Percentiles rank a stretch among this genome's conserved stretches.
These are phyloP conservation scores for Mollisiaceae sp. DNA, from an alignment of 2,329 filamentous ascomycete species.

Conservation along the genomic window DNA sequence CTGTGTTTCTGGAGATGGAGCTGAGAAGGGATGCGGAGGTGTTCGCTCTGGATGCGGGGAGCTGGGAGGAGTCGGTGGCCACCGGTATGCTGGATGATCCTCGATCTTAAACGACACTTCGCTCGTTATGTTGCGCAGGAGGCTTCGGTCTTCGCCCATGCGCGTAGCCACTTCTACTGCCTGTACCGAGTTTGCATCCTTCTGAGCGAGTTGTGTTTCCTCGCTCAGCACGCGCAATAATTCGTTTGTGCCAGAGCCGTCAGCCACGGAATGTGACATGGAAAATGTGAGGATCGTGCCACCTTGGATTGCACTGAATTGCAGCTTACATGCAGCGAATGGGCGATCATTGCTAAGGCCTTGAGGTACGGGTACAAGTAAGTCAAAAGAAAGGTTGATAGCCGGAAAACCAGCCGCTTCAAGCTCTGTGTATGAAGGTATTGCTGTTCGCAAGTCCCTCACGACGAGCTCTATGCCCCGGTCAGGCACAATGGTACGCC, in stretches of 20 bases:
- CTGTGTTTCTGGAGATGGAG: slow-evolving; percentile 23
- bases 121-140: slow-evolving; percentile 23
- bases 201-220: slow-evolving; percentile 20
- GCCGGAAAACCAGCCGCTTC: slow-evolving; percentile 19
- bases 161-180: neutral
- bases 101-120: slow-evolving; percentile 22
- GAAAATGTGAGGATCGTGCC: slow-evolving; percentile 23
- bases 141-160: slow-evolving; percentile 18
- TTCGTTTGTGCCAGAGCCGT: slow-evolving; percentile 24
- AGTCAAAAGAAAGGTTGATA: slow-evolving; percentile 16
- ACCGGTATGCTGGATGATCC: slow-evolving; percentile 24
- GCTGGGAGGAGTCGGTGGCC: neutral
- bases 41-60: neutral
- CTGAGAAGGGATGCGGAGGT: slow-evolving; percentile 18
- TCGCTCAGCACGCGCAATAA: slow-evolving; percentile 23
- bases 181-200: neutral
- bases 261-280: slow-evolving; percentile 24
- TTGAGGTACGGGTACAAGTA: slow-evolving; percentile 23
- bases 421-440: slow-evolving; percentile 22
- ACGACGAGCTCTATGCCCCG: slow-evolving; percentile 24
- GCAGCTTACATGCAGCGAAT: slow-evolving; percentile 25
- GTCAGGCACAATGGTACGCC: slow-evolving; percentile 23
- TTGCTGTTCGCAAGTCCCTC: slow-evolving; percentile 17
- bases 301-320: slow-evolving; percentile 24
- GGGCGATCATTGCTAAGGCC: slow-evolving; percentile 17